phyloP scores from a whole-genome alignment of 768 basidiomycete species.

The Rickenella mellea region DNA sequence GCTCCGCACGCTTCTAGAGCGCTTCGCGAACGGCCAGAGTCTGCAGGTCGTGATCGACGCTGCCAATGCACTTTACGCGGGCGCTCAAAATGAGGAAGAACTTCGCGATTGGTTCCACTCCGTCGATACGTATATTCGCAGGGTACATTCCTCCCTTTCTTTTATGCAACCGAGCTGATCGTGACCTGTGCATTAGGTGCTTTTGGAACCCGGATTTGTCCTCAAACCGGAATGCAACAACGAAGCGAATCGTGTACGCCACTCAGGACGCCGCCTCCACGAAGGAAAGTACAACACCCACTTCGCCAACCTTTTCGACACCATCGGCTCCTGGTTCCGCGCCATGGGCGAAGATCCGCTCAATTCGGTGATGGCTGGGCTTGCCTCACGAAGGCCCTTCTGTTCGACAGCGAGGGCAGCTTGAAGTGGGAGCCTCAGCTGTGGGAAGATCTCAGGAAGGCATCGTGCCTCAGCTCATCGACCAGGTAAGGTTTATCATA shows the following conservation, averaged over 20 bases:
- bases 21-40: constrained; percentile 72
- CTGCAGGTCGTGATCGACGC: constrained; percentile 64
- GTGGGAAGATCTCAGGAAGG: constrained; percentile 80
- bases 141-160: background rate
- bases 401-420: constrained; percentile 73
- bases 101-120: constrained; percentile 65
- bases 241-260: constrained; percentile 53
- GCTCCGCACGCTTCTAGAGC: constrained; percentile 77
- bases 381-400: constrained; percentile 71
- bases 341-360: constrained; percentile 80
- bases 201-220: constrained; percentile 79
- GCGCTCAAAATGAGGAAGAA: constrained; percentile 64
- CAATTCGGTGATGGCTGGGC: constrained; percentile 85
- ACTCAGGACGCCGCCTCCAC: constrained; percentile 72
- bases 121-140: constrained; percentile 56
- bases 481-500: no score
- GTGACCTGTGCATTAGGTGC: constrained; percentile 35
- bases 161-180: background rate
- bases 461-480: constrained; percentile 71
- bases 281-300: constrained; percentile 64
- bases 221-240: constrained; percentile 67
- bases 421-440: constrained; percentile 83
- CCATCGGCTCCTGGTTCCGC: constrained; percentile 69
- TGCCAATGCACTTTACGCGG: constrained; percentile 60
- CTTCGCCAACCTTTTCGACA: constrained; percentile 71